A percentile compares a stretch with the other conserved stretches of the same genome.
Conservation (phyloP, 1,284 basidiomycete species). For the Ustilago xerochloae region DNA sequence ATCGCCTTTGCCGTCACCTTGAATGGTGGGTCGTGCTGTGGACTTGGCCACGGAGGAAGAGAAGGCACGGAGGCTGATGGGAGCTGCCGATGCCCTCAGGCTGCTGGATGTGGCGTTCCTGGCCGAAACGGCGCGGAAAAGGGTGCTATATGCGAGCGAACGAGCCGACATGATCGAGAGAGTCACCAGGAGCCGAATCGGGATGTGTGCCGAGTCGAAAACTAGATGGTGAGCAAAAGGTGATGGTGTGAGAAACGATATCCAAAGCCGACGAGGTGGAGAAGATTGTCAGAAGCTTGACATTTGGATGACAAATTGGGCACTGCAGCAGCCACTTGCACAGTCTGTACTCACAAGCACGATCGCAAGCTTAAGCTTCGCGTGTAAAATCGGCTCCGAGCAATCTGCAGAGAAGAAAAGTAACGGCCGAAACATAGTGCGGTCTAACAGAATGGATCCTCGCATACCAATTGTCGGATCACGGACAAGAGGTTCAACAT, state of each 20-base stretch:
- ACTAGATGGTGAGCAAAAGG: conserved; percentile 3
- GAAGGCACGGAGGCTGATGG: conserved; percentile 26
- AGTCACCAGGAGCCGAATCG: not conserved
- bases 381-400: conserved; percentile 34
- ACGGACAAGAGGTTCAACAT: conserved; percentile 4
- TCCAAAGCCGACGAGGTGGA: conserved; percentile 6
- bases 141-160: conserved; percentile 25
- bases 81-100: conserved; percentile 18
- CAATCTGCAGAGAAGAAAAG: too few species aligned
- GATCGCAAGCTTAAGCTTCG: conserved; percentile 26
- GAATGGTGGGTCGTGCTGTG: conserved; percentile 24
- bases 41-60: conserved; percentile 24
- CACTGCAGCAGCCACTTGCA: conserved; percentile 5
- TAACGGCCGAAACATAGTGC: conserved; percentile 15
- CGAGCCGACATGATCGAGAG: conserved; percentile 36
- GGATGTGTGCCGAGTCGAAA: not conserved
- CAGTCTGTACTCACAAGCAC: too few species aligned
- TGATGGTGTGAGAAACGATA: not conserved
- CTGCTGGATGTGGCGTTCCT: conserved; percentile 28
- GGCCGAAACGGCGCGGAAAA: conserved; percentile 37
- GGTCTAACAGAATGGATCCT: conserved; percentile 14
- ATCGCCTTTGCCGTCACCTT: conserved; percentile 58
- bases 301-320: conserved; percentile 44
- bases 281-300: conserved; percentile 7
- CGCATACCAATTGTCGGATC: not conserved